A percentile compares a stretch with the other conserved stretches of the same genome.
Evolutionary conservation across 306 rosid species (phyloP).

Genomic region (Cucumis hystrix): DNA sequence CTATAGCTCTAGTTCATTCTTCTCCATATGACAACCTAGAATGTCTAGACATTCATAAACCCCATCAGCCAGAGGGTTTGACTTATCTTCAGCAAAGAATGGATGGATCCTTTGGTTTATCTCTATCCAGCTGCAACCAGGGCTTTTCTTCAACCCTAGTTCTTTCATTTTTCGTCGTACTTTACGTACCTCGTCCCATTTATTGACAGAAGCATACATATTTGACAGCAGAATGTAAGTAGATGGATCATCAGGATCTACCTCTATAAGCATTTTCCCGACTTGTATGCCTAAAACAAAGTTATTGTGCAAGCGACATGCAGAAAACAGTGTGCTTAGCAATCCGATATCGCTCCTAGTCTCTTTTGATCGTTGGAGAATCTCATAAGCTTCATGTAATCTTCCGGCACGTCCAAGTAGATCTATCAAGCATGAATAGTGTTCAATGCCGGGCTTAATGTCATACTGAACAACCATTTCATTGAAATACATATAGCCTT

Average conservation of each 20-base stretch:
- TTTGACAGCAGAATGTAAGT: conserved; percentile 41
- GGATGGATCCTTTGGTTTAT: conserved; percentile 41
- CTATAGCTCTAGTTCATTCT: conserved; percentile 13
- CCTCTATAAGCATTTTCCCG: conserved; percentile 34
- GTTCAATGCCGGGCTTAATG: conserved; percentile 50
- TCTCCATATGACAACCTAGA: conserved; percentile 51
- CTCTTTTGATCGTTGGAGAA: conserved; percentile 44
- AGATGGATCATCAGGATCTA: conserved; percentile 56
- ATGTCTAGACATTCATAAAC: conserved; percentile 36
- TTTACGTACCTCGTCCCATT: conserved; percentile 53
- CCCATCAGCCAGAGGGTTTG: conserved; percentile 33
- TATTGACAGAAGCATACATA: conserved; percentile 48
- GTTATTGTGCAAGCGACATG: conserved; percentile 45
- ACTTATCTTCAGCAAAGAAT: conserved; percentile 56
- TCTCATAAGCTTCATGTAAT: conserved; percentile 52
- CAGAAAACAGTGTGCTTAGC: conserved; percentile 57
- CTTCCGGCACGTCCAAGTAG: conserved; percentile 86
- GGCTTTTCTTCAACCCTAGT: conserved; percentile 56
- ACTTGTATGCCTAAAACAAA: conserved; percentile 43
- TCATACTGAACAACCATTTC: conserved; percentile 41
- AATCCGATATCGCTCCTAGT: conserved; percentile 36
- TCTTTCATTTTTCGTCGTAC: conserved; percentile 61
- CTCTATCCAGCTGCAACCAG: conserved; percentile 86
- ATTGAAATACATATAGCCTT: conserved; percentile 47
- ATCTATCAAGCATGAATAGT: conserved; percentile 68